Evolutionary conservation across 106 monocot species (phyloP).

Genomic region (Amphibolis antarctica): DNA sequence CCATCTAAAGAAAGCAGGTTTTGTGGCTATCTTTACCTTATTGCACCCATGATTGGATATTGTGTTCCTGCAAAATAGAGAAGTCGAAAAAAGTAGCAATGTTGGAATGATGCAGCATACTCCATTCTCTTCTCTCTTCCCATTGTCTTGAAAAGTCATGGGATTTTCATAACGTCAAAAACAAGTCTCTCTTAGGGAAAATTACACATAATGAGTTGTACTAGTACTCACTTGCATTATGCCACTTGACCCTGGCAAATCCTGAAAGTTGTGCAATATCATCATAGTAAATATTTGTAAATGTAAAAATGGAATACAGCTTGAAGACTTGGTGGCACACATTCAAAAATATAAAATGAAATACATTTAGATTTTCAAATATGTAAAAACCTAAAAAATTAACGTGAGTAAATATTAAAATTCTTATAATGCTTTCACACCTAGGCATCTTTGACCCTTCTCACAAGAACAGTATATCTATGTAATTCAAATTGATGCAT

Average conservation of each 20-base stretch:
- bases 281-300: too few relatives aligned
- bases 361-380: too few relatives aligned
- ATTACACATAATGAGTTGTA: slow-evolving; percentile 1
- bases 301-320: background rate
- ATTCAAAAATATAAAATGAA: too few relatives aligned
- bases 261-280: too few relatives aligned
- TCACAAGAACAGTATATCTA: background rate
- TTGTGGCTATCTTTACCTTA: slow-evolving; percentile 40
- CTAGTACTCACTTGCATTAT: slow-evolving; percentile 74
- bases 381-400: too few relatives aligned
- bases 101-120: slow-evolving; percentile 87
- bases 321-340: too few relatives aligned
- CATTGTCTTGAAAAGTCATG: slow-evolving; percentile 45
- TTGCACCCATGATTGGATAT: slow-evolving; percentile 93
- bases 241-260: slow-evolving; percentile 89
- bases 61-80: slow-evolving; percentile 85
- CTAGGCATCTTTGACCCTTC: too few relatives aligned
- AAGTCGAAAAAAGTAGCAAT: slow-evolving; percentile 82
- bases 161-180: background rate
- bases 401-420: too few relatives aligned
- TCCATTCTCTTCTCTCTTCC: slow-evolving; percentile 88
- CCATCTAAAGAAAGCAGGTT: background rate
- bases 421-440: too few relatives aligned
- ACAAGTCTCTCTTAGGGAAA: background rate
- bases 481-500: too few relatives aligned